phyloP scores from a whole-genome alignment of 2,329 filamentous ascomycete species.

The Balansia obtecta region DNA sequence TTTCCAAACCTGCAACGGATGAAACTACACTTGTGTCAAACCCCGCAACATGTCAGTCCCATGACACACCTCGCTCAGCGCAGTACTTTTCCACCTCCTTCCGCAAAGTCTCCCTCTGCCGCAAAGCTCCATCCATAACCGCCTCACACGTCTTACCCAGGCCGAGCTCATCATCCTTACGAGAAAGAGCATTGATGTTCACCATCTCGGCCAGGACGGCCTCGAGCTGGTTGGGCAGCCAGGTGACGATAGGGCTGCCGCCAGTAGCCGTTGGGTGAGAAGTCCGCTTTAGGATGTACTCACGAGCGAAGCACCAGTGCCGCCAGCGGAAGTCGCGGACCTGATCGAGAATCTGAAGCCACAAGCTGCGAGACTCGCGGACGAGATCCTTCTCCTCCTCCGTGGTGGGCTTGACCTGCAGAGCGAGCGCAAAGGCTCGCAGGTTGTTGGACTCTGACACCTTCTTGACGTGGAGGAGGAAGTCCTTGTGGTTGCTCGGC shows the following conservation, averaged over 20 bases:
- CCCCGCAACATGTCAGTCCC: neutral
- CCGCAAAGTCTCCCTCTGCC: conserved; percentile 51
- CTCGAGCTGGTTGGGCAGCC: conserved; percentile 70
- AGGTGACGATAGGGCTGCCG: conserved; percentile 71
- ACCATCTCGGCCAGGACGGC: conserved; percentile 63
- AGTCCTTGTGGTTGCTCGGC: conserved; percentile 77
- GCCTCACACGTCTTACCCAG: conserved; percentile 36
- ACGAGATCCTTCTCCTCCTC: conserved; percentile 29
- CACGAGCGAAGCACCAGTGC: conserved; percentile 75
- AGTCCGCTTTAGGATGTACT: conserved; percentile 73
- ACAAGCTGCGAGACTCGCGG: conserved; percentile 43
- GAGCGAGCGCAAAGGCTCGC: conserved; percentile 43
- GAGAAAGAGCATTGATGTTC: conserved; percentile 36
- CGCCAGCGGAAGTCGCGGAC: conserved; percentile 74
- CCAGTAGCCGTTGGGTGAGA: conserved; percentile 67
- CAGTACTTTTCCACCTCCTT: conserved; percentile 72
- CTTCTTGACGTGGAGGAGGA: conserved; percentile 58
- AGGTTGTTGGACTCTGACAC: conserved; percentile 37
- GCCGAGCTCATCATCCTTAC: conserved; percentile 23
- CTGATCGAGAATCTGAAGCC: conserved; percentile 56
- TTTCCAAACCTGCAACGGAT: neutral
- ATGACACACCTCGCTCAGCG: conserved; percentile 39
- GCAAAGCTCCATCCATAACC: conserved; percentile 54
- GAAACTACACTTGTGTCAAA: neutral
- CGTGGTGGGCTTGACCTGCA: conserved; percentile 10